Conservation (phyloP, 176 grass and related monocot genomes). For the Rhynchospora pubera region DNA sequence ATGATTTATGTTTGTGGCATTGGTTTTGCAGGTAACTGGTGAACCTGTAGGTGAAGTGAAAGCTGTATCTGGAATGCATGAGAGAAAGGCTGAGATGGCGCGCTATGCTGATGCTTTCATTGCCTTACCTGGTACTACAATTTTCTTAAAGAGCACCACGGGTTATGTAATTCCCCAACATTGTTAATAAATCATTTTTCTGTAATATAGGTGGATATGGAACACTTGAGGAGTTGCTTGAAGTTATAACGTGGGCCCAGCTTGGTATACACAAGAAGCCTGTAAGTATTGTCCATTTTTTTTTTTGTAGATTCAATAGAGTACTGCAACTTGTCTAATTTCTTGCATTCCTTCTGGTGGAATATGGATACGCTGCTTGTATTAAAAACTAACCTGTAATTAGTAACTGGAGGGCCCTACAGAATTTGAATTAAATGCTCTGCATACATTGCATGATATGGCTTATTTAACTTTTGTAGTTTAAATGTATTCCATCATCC, state of each 20-base stretch:
- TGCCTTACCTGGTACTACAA: constrained; percentile 65
- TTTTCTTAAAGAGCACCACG: not conserved
- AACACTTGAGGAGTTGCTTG: constrained; percentile 81
- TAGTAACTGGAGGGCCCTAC: not conserved
- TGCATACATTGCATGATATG: constrained; percentile 30
- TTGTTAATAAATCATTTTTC: not conserved
- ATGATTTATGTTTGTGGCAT: not conserved
- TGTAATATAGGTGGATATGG: constrained; percentile 66
- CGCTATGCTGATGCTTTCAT: constrained; percentile 90
- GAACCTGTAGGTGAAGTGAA: constrained; percentile 79
- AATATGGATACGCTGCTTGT: not conserved
- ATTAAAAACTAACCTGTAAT: not conserved
- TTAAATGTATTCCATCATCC: constrained; percentile 16
- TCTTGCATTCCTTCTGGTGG: not conserved
- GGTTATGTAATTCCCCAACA: not conserved
- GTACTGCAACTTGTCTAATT: not conserved
- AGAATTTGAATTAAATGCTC: constrained; percentile 22
- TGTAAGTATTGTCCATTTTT: constrained; percentile 25
- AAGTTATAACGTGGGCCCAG: constrained; percentile 90
- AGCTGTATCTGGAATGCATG: constrained; percentile 88
- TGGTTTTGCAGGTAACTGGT: constrained; percentile 52
- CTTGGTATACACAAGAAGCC: constrained; percentile 95
- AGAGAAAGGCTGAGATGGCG: constrained; percentile 89
- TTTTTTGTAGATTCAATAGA: not conserved
- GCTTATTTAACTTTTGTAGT: constrained; percentile 34